Evolutionary conservation across 2,329 filamentous ascomycete genomes (phyloP).

Genomic region (Plectosphaerella cucumerina): DNA sequence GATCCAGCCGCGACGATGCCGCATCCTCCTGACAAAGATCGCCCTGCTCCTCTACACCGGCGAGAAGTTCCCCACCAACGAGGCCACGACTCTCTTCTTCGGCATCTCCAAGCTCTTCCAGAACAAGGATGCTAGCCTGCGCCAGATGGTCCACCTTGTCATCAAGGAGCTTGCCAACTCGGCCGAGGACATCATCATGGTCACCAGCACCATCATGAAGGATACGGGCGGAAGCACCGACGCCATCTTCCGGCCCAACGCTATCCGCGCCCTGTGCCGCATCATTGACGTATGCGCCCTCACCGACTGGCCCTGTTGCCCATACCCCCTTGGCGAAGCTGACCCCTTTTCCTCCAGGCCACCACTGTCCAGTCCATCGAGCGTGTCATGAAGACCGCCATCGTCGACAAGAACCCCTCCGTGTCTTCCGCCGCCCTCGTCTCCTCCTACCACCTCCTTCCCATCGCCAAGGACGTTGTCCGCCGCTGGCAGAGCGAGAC

Average conservation of each 20-base stretch:
- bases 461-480: conserved; percentile 92
- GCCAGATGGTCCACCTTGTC: conserved; percentile 97
- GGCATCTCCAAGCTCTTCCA: conserved; percentile 99
- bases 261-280: conserved; percentile 89
- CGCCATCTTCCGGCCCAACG: conserved; percentile 90
- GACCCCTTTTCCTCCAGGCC: conserved; percentile 47
- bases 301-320: conserved; percentile 11
- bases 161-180: conserved; percentile 96
- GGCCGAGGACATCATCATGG: conserved; percentile 99
- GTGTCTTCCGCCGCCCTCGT: conserved; percentile 94
- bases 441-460: conserved; percentile 95
- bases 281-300: conserved; percentile 78
- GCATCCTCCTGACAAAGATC: conserved; percentile 95
- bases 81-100: conserved; percentile 97
- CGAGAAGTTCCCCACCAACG: conserved; percentile 93
- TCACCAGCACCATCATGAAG: conserved; percentile 99
- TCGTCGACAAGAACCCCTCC: conserved; percentile 97
- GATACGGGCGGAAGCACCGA: conserved; percentile 95
- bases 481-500: conserved; percentile 98
- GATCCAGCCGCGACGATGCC: conserved; percentile 94
- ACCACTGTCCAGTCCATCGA: conserved; percentile 97
- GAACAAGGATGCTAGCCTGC: conserved; percentile 96
- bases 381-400: conserved; percentile 96
- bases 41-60: conserved; percentile 93
- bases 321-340: no score